Evolutionary conservation across 345 rosid species (phyloP).

Genomic region (Populus davidiana): DNA sequence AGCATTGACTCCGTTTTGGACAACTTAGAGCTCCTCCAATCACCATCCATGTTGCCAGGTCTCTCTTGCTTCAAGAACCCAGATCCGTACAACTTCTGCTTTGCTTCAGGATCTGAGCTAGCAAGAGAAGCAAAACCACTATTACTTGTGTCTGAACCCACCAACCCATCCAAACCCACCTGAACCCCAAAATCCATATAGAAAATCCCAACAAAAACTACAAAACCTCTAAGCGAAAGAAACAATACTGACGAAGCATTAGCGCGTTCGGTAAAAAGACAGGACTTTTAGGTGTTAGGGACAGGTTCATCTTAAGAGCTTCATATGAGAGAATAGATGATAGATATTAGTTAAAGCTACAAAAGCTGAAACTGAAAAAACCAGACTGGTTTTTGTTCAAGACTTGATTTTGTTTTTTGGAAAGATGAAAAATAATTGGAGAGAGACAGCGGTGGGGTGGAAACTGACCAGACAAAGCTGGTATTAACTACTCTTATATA

Average conservation of each 20-base stretch:
- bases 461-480: constrained; percentile 20
- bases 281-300: constrained; percentile 8
- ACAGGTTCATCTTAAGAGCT: constrained; percentile 9
- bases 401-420: constrained; percentile 14
- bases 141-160: constrained; percentile 33
- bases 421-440: constrained; percentile 36
- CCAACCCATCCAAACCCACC: constrained; percentile 46
- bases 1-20: constrained; percentile 45
- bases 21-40: constrained; percentile 52
- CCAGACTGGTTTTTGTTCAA: constrained; percentile 17
- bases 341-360: constrained; percentile 4
- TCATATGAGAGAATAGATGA: neutral
- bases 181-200: constrained; percentile 51
- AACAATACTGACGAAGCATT: constrained; percentile 9
- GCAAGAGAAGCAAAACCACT: constrained; percentile 30
- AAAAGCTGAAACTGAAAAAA: constrained; percentile 20
- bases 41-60: constrained; percentile 36
- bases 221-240: constrained; percentile 13
- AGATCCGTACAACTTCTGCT: constrained; percentile 54
- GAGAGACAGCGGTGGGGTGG: constrained; percentile 13
- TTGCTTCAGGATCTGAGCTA: constrained; percentile 50
- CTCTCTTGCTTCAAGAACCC: constrained; percentile 58
- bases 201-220: constrained; percentile 16
- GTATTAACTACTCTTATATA: constrained; percentile 19
- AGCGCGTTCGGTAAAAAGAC: constrained; percentile 9